Evolutionary conservation across 768 basidiomycete genomes (phyloP), one percentile per base, ranked within the genome.

Genomic region (Coprinopsis cinerea): DNA sequence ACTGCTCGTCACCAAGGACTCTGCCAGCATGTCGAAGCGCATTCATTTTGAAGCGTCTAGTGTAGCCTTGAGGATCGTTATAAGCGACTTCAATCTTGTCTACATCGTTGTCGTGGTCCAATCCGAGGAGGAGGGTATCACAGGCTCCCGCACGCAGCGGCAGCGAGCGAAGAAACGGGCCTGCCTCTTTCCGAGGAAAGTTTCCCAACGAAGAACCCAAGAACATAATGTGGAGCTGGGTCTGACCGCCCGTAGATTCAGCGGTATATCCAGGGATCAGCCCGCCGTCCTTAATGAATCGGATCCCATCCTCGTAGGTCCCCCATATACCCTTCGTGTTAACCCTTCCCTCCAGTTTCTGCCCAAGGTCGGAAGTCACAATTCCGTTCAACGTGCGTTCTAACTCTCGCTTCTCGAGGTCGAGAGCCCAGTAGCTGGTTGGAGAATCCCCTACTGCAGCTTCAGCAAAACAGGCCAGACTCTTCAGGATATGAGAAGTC

Each of bases 121-220:
- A 67, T n/a, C 93, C 94, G 10, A 99, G 74, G 1, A 97, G 69
- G 6, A 97, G 72, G 0, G 90, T 95, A 62, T 96, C 94, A 2
- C 82, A 83, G 17, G 69, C 73, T 4, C 83, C 78, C 9, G 86
- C 69, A 11, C 85, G 81, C 22, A 97, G 71, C 2, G 93, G 93
- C 23, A 97, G 69, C 2, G 81, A 80, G 4, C 74, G 73, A 45
- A 99, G 76, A 67, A 99, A 97, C 0, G 74, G 66, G 0, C 74
- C 76, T 9, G 84, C 88, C 22, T 77, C 84, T 3, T 71, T 69
- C 11, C 92, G 78, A 4, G 73, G 59, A 64, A 97, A 97, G 70
- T 97, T 98, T 7, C 94, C 96, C 5, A 98, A 63, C 0, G 91
- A 90, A 0, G 88, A 93, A 0, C 95, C 96, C 15, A 98, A 71